Evolutionary conservation across 306 rosid species (phyloP).

Genomic region (Vigna angularis): DNA sequence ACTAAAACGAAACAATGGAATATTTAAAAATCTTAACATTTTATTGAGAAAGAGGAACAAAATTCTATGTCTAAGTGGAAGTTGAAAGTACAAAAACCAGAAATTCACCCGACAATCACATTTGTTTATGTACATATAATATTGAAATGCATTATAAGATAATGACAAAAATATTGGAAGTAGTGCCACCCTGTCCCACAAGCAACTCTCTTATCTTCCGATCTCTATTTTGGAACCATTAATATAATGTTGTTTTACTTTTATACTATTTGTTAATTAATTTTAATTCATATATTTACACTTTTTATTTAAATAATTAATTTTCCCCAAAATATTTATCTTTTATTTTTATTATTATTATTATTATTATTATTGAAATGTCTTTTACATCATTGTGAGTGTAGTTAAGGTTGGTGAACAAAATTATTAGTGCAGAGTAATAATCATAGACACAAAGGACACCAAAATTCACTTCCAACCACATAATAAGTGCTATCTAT

Average conservation of each 20-base stretch:
- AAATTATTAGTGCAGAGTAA: constrained; percentile 32
- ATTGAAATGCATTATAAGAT: background rate
- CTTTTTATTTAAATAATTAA: background rate
- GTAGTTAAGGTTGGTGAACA: constrained; percentile 43
- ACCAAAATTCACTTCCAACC: constrained; percentile 39
- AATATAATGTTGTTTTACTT: background rate
- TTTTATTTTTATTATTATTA: background rate
- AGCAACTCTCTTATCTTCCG: background rate
- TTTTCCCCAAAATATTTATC: background rate
- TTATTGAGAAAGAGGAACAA: background rate
- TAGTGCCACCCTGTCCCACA: background rate
- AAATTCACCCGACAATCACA: background rate
- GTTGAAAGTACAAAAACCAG: background rate
- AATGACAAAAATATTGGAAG: background rate
- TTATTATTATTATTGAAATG: background rate
- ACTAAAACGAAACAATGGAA: background rate
- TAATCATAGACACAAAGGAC: constrained; percentile 18
- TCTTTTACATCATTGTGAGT: constrained; percentile 24
- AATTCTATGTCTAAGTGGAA: background rate
- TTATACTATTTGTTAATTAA: background rate
- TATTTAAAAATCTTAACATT: background rate
- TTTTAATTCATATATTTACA: background rate
- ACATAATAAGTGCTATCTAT: background rate
- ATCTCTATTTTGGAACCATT: background rate
- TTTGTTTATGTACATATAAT: background rate